Evolutionary conservation across 305 asterid species (phyloP).

Genomic region (Lippia alba): DNA sequence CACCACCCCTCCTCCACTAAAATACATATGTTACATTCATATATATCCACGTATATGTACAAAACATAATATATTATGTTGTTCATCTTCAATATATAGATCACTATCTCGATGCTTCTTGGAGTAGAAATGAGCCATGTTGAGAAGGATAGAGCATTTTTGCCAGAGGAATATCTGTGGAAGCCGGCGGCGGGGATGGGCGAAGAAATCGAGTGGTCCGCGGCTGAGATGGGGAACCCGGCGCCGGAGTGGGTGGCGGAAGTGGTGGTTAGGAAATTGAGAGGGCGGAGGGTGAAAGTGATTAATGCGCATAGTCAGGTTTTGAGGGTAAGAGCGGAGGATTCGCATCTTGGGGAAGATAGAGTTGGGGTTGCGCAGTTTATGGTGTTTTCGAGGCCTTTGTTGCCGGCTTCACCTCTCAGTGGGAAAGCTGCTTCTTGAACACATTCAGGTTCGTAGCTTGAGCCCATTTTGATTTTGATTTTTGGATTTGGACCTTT

Average conservation of each 20-base stretch:
- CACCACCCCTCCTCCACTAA: neutral
- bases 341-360: conserved; percentile 51
- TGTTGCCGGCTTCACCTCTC: conserved; percentile 55
- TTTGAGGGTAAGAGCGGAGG: conserved; percentile 50
- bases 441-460: no score
- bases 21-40: neutral
- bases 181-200: neutral
- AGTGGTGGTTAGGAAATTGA: neutral
- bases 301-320: conserved; percentile 49
- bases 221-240: neutral
- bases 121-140: neutral
- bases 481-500: no score
- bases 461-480: no score
- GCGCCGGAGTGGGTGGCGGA: neutral
- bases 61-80: neutral
- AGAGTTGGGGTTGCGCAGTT: conserved; percentile 27
- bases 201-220: neutral
- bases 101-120: neutral
- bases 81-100: neutral
- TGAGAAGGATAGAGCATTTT: neutral
- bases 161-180: neutral
- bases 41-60: neutral
- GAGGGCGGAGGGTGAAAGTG: neutral
- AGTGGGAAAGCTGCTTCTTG: conserved; percentile 29
- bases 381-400: conserved; percentile 38